Conservation (phyloP, 73 alveolate genomes). For the Breviolum minutum region DNA sequence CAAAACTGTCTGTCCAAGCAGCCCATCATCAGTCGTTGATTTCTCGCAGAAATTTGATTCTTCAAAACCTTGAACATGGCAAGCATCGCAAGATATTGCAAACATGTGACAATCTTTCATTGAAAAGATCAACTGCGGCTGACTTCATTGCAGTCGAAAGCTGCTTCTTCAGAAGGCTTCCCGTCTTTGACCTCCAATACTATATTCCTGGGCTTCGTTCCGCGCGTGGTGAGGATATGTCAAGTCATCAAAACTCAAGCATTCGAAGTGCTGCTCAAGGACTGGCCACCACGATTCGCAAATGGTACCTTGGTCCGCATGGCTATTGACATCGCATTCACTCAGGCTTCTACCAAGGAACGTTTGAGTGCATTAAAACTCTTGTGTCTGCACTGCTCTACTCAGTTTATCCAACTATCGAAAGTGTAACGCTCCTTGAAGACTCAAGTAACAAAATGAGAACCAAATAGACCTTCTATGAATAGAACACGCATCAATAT, state of each 20-base stretch:
- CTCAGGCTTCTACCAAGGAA: neutral
- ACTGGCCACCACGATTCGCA: slow-evolving; percentile 54
- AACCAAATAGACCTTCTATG: too few species aligned
- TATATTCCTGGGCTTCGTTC: neutral
- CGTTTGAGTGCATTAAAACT: too few species aligned
- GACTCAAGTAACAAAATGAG: too few species aligned
- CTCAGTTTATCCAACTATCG: too few species aligned
- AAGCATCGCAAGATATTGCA: too few species aligned
- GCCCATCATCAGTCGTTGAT: slow-evolving; percentile 46
- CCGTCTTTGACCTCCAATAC: slow-evolving; percentile 6
- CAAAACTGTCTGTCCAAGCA: neutral
- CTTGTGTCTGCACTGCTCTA: too few species aligned
- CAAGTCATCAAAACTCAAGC: neutral
- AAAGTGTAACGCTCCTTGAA: too few species aligned
- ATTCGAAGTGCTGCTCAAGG: neutral
- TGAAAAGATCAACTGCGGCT: neutral
- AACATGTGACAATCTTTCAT: neutral
- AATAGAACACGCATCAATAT: too few species aligned
- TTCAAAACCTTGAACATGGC: neutral
- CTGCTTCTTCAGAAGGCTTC: slow-evolving; percentile 66
- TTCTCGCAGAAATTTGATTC: slow-evolving; percentile 30
- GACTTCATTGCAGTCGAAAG: too few species aligned
- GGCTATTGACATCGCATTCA: neutral
- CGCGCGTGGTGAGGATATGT: too few species aligned
- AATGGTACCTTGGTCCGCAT: slow-evolving; percentile 45